Base-by-base conservation (phyloP, 306 rosid species). In the Castanea crenata region DNA sequence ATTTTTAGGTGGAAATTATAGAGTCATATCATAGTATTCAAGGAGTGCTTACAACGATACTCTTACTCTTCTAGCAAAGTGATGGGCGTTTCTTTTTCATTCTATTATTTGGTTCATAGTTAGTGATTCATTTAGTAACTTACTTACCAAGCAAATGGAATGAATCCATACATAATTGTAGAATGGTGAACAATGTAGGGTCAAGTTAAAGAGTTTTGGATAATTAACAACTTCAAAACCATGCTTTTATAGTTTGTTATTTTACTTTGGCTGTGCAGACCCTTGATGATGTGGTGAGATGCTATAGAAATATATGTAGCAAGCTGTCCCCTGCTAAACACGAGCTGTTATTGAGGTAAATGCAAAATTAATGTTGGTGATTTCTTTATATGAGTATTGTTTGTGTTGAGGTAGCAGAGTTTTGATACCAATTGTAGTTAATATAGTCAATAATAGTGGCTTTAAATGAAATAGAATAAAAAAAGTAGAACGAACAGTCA, bases 261-360 rank as follows among this genome's bases (percentile, higher is more conserved):
- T 57, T n/a, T 67, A 7, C 7, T 32, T 34, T 91, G 83, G 74
- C 58, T 86, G 61, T 78, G 74, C 88, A 94, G 97, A 92, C 92
- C 68, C 91, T 94, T 71, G 91, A 83, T 78, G 98, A 94, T 23
- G 80, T 87, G 31, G 70, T 92, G 73, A 84, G 80, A 83, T 80
- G 71, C 82, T 92, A 84, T 79, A 81, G 9, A 68, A 84, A 89
- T 57, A 83, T 88, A n/a, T 91, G 83, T 55, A 82, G 72, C 76
- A 85, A 73, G 88, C 82, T 90, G 63, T 80, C 89, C 77, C 88
- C 78, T 70, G 85, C 94, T 57, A 85, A 92, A 35, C 88, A 89
- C 72, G 84, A 87, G 76, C 90, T 94, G 76, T 78, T 90, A 55
- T 72, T 94, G 78, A 89, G 97, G 98, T 86, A 55, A 55, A 63